Conservation (phyloP, 768 basidiomycete species). For the Trametes gibbosa region DNA sequence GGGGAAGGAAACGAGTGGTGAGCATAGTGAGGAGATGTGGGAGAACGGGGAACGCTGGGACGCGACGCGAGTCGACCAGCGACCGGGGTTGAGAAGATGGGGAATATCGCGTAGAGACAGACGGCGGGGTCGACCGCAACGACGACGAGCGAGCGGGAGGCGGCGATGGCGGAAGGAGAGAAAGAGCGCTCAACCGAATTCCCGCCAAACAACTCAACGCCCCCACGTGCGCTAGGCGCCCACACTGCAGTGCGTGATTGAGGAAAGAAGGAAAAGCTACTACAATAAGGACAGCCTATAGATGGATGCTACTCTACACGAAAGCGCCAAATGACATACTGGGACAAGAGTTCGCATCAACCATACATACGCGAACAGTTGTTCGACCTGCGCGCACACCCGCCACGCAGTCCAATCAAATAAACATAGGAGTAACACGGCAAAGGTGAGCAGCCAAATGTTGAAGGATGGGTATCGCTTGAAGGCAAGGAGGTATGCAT, state of each 20-base stretch:
- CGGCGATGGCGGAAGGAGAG: slow-evolving; percentile 24
- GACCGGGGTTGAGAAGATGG: slow-evolving; percentile 10
- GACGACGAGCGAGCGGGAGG: not conserved
- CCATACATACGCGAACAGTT: no score
- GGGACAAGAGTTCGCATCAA: no score
- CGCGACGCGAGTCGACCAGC: slow-evolving; percentile 23
- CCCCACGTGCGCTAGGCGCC: not conserved
- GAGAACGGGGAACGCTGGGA: not conserved
- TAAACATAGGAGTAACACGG: not conserved
- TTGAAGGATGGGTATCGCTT: slow-evolving; percentile 5
- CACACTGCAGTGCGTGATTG: no score
- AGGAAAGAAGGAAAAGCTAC: no score
- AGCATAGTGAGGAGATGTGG: slow-evolving; percentile 24
- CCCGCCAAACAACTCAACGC: slow-evolving; percentile 7
- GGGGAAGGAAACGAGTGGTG: slow-evolving; percentile 19
- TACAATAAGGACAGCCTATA: no score
- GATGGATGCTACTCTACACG: no score
- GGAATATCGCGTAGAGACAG: slow-evolving; percentile 8
- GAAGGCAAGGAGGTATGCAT: slow-evolving; percentile 2
- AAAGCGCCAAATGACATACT: no score
- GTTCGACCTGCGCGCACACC: no score
- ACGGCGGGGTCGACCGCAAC: slow-evolving; percentile 1
- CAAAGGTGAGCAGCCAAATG: not conserved
- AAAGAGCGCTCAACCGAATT: not conserved
- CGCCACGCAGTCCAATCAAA: not conserved